phyloP scores from a whole-genome alignment of 305 asterid species.

The Salvia sclarea region DNA sequence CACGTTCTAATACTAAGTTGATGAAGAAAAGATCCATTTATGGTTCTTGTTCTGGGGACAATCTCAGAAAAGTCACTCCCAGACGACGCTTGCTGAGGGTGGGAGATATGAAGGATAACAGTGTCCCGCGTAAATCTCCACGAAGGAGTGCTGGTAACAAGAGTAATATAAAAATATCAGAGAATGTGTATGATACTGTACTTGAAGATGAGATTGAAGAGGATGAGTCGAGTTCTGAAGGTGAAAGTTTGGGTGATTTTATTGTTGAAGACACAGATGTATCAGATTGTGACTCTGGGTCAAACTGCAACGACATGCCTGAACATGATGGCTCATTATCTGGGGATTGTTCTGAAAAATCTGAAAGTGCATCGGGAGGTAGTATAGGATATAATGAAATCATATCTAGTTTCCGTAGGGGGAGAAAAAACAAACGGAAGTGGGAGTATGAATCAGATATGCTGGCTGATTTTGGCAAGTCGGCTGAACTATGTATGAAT shows the following conservation, averaged over 20 bases:
- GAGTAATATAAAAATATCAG: slow-evolving; percentile 3
- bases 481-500: slow-evolving; percentile 61
- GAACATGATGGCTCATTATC: slow-evolving; percentile 18
- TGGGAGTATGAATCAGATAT: slow-evolving; percentile 68
- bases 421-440: slow-evolving; percentile 39
- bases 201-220: slow-evolving; percentile 42
- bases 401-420: slow-evolving; percentile 52
- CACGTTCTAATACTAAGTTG: slow-evolving; percentile 1
- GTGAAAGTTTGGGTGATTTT: slow-evolving; percentile 56
- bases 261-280: slow-evolving; percentile 44
- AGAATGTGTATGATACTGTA: slow-evolving; percentile 10
- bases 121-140: slow-evolving; percentile 23
- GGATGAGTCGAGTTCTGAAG: slow-evolving; percentile 47
- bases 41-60: slow-evolving; percentile 31
- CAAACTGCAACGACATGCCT: slow-evolving; percentile 33
- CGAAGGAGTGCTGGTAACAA: slow-evolving; percentile 17
- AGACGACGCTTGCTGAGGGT: slow-evolving; percentile 41
- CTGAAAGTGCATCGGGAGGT: slow-evolving; percentile 38
- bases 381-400: slow-evolving; percentile 42
- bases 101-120: slow-evolving; percentile 31
- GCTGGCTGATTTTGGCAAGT: slow-evolving; percentile 64
- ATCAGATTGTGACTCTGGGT: slow-evolving; percentile 34
- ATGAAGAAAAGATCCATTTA: background rate
- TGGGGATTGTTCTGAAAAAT: slow-evolving; percentile 28
- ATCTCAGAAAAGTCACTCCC: slow-evolving; percentile 23